Base-by-base conservation (phyloP, 177 flowering plant genomes). In the Telopea speciosissima region DNA sequence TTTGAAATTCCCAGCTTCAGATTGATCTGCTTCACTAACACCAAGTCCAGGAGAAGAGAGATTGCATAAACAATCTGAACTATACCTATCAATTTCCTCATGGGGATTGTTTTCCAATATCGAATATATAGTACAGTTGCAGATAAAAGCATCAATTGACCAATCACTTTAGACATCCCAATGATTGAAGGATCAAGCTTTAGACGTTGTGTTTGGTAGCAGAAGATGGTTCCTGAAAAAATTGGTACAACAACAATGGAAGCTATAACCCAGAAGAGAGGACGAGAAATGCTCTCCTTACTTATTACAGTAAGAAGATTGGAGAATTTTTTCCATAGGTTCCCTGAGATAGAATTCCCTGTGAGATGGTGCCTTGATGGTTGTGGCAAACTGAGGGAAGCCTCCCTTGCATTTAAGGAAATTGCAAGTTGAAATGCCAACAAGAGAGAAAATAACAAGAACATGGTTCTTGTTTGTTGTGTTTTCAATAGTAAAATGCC, bases 141-240 rank as follows among this genome's bases (percentile, higher is more conserved):
- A 13, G 81, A 76, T n/a, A 94, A 79, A 65, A 92, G 87, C 80
- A 88, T 66, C 78, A 88, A 67, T 65, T 94, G 99, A 16, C 97
- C 85, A 66, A 84, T 74, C n/a, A 92, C 97, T 74, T 85, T 79
- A 14, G 97, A 90, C 90, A 92, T 76, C 36, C 97, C 97, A 25
- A 90, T 84, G 26, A 89, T 67, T 24, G 90, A 85, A 70, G 99
- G 82, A 78, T 88, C 83, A 28, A 94, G 86, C 67, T 85, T 79
- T 54, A 92, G 81, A 73, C 74, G 80, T 68, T 87, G 92, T 23
- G 95, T 90, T 80, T 94, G 99, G 78, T 87, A 90, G 83, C 95
- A 94, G 68, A 94, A 94, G 40, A 85, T 76, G 19, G 97, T 84
- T 23, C 97, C 99, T 19, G 97, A 88, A 0, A 92, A 80, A 63